Percentiles rank a stretch among this genome's conserved stretches.
Conservation (phyloP, 495 filamentous ascomycete genomes). For the Penicillium diatomitis region DNA sequence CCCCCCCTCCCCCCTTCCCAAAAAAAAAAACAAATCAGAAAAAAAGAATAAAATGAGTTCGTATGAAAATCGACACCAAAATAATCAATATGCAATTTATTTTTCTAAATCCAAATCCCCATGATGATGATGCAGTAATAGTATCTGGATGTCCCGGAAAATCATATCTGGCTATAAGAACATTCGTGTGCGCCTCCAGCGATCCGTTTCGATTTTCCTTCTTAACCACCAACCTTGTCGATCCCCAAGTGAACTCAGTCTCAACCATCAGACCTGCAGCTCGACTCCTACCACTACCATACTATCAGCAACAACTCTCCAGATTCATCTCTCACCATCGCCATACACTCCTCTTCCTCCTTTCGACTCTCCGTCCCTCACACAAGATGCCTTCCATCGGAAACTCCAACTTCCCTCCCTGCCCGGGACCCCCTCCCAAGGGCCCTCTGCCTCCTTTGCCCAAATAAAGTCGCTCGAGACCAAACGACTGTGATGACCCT, state of each 20-base stretch:
- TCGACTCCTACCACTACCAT: conserved; percentile 6
- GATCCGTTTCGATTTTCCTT: conserved; percentile 3
- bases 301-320: conserved; percentile 3
- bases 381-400: conserved; percentile 58
- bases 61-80: too few relatives aligned
- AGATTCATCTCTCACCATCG: too few relatives aligned
- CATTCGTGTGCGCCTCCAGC: conserved; percentile 5
- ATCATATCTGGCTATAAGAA: conserved; percentile 17
- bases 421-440: conserved; percentile 76
- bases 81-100: conserved; percentile 6
- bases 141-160: neutral
- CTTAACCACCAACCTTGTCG: neutral
- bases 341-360: too few relatives aligned
- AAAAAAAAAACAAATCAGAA: too few relatives aligned
- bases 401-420: conserved; percentile 61
- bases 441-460: conserved; percentile 76
- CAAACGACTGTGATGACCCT: conserved; percentile 31
- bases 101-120: conserved; percentile 5
- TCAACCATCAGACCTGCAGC: neutral
- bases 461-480: conserved; percentile 45
- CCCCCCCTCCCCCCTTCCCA: too few relatives aligned
- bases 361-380: neutral
- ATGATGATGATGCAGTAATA: conserved; percentile 3
- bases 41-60: too few relatives aligned
- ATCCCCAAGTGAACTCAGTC: neutral